Evolutionary conservation across 495 filamentous ascomycete genomes (phyloP).

Genomic region (Monascus purpureus): DNA sequence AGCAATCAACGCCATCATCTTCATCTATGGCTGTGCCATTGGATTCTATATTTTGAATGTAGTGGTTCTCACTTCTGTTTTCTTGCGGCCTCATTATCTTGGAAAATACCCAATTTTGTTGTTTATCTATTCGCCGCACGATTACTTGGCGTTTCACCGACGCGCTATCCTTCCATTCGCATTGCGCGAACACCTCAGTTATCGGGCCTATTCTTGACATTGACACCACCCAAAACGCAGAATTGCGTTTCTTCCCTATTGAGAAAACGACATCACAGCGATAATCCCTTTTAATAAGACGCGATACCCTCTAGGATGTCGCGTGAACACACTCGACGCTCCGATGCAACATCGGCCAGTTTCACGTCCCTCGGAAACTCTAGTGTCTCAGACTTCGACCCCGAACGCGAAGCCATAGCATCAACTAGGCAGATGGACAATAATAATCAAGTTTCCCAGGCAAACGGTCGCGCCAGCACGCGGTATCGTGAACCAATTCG

Average conservation of each 20-base stretch:
- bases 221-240: not conserved
- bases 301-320: constrained; percentile 16
- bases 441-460: constrained; percentile 23
- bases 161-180: not conserved
- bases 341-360: constrained; percentile 9
- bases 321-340: constrained; percentile 11
- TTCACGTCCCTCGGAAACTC: constrained; percentile 20
- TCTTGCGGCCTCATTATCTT: not conserved
- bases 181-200: not conserved
- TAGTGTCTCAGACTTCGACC: constrained; percentile 34
- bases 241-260: not conserved
- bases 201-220: no score
- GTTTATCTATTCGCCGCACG: no score
- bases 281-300: not conserved
- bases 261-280: not conserved
- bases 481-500: constrained; percentile 7
- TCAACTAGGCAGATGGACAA: constrained; percentile 34
- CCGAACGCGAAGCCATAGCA: constrained; percentile 36
- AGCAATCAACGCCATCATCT: not conserved
- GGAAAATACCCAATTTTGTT: no score
- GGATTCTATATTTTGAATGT: not conserved
- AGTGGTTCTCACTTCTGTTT: not conserved
- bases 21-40: not conserved
- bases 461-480: constrained; percentile 17
- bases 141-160: not conserved